Base-by-base conservation (phyloP, 345 rosid species). In the Moricandia arvensis region DNA sequence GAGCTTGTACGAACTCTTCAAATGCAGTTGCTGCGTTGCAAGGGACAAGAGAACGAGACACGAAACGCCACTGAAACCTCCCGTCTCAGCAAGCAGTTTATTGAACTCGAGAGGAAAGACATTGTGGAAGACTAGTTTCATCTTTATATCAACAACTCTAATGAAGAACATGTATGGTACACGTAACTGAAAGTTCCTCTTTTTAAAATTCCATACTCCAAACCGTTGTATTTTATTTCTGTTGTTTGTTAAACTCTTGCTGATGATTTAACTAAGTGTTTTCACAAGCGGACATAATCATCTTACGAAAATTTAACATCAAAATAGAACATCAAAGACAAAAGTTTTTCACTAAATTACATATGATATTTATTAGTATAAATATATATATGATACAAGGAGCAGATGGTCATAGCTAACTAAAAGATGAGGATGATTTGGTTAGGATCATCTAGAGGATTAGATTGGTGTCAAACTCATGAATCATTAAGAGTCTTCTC, bases 1-100 rank as follows among this genome's bases (percentile, higher is more conserved):
- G 93, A 91, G 60, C 85, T 93, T 15, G 88, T 91, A 21, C 85
- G 72, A 73, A 88, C 80, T 72, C 96, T 94, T 74, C 84, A 76
- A 77, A 77, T 80, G 76, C 90, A 86, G 69, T 57, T 91, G 58
- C 70, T 55, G 67, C 90, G 74, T 51, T 91, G 97, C 81, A 81
- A 83, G 73, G 80, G 84, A 47, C 53, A 47, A 68, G 79, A 65
- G 57, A 82, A 82, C 61, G 62, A 78, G 69, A 83, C 85, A 9
- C 61, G 27, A 59, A 86, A 85, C 72, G 74, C 69, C 75, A 80
- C 86, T 4, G 78, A 53, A 57, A 80, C 61, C 9, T 8, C 30
- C 69, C 68, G 77, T 55, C 59, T 74, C 57, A 76, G 82, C 13
- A 85, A 86, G 33, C 87, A 77, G 64, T 81, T 84, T 54, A 86